These are phyloP conservation scores for Aspergillus heteromorphus DNA, from an alignment of 495 filamentous ascomycete genomes.

Conservation along the genomic window DNA sequence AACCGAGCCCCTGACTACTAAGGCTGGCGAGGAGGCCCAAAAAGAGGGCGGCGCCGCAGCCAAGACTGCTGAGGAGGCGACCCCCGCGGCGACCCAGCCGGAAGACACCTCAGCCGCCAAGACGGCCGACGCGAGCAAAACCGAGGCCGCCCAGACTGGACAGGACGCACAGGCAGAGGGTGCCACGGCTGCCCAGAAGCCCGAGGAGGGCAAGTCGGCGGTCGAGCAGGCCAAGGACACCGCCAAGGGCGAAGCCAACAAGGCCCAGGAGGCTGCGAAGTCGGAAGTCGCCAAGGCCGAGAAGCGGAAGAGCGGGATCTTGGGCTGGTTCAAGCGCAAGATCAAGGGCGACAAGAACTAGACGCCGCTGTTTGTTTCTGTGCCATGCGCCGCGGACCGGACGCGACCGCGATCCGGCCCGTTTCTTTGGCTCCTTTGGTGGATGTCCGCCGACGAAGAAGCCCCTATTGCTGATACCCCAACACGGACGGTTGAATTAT, in stretches of 20 bases:
- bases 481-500: conserved; percentile 11
- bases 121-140: neutral
- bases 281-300: conserved; percentile 15
- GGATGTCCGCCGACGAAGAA: conserved; percentile 11
- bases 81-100: conserved; percentile 5
- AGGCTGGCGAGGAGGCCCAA: conserved; percentile 5
- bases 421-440: conserved; percentile 1
- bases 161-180: too few species aligned
- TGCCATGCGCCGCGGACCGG: neutral
- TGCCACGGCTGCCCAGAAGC: conserved; percentile 8
- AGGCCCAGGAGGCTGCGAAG: conserved; percentile 11
- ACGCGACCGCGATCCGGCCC: neutral
- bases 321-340: conserved; percentile 27
- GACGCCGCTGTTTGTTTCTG: neutral
- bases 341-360: conserved; percentile 19
- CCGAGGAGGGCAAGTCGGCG: conserved; percentile 11
- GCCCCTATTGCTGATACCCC: conserved; percentile 22
- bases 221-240: conserved; percentile 9
- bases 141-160: conserved; percentile 5
- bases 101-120: neutral
- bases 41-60: neutral
- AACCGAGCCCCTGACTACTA: neutral
- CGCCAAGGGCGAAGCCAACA: conserved; percentile 9
- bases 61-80: neutral
- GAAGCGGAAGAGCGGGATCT: conserved; percentile 24